Percentiles rank a stretch among this genome's conserved stretches.
phyloP scores from a whole-genome alignment of 371 early-diverging fungal species.

The Saksenaea vasiformis region DNA sequence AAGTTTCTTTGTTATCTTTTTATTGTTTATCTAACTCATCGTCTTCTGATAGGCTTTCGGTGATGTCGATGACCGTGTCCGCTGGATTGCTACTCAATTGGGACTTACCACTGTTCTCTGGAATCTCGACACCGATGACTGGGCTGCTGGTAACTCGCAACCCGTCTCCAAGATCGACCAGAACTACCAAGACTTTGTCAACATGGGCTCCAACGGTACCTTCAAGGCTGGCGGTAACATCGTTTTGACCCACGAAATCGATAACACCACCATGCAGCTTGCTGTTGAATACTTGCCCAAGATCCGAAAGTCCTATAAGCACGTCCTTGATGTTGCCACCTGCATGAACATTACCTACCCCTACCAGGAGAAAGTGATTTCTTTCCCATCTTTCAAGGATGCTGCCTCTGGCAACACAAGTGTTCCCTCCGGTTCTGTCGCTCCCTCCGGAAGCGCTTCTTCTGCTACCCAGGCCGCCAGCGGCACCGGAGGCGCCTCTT shows the following conservation, averaged over 20 bases:
- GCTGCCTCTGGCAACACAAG: slow-evolving; percentile 13
- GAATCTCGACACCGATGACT: slow-evolving; percentile 51
- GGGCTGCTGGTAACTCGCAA: slow-evolving; percentile 32
- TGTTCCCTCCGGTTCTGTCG: slow-evolving; percentile 3
- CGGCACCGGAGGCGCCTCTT: background rate
- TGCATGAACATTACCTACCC: slow-evolving; percentile 52
- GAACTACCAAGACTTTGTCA: slow-evolving; percentile 34
- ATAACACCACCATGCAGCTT: slow-evolving; percentile 48
- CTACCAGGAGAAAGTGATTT: slow-evolving; percentile 41
- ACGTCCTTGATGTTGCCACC: slow-evolving; percentile 49
- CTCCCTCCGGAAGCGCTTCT: slow-evolving; percentile 15
- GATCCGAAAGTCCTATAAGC: slow-evolving; percentile 39
- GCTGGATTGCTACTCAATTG: slow-evolving; percentile 52
- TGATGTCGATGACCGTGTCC: slow-evolving; percentile 59
- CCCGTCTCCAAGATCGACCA: slow-evolving; percentile 30
- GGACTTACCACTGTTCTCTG: slow-evolving; percentile 52
- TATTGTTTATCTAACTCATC: background rate
- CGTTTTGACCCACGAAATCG: slow-evolving; percentile 53
- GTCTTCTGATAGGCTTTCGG: slow-evolving; percentile 33
- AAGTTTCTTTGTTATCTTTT: slow-evolving; percentile 14
- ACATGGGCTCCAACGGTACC: slow-evolving; percentile 50
- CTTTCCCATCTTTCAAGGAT: slow-evolving; percentile 25
- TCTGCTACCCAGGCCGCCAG: slow-evolving; percentile 7
- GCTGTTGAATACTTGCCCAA: slow-evolving; percentile 41
- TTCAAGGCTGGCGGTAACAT: slow-evolving; percentile 40